Base-by-base conservation (phyloP, 148 eudicot genomes). In the Simmondsia chinensis region DNA sequence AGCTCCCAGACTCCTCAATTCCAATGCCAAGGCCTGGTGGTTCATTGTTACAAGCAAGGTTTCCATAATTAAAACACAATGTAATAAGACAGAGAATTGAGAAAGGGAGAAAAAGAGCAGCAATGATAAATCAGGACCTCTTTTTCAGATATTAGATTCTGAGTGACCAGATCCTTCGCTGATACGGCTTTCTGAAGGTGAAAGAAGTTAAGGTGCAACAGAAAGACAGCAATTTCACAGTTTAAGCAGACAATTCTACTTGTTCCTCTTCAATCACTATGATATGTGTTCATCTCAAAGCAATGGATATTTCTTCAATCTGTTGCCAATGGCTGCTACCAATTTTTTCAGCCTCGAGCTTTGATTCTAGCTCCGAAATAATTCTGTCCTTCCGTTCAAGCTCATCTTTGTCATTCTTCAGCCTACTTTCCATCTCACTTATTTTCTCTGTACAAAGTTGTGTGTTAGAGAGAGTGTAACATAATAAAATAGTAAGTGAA, bases 241-340 rank as follows among this genome's bases (percentile, higher is more conserved):
- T 14, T 9, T 17, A 42, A 31, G 34, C 3, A 17, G 50, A n/a
- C n/a, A n/a, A n/a, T n/a, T n/a, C n/a, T n/a, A n/a, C n/a, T n/a
- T n/a, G n/a, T 33, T 15, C 6, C 33, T 50, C 7, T 7, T 9
- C 11, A 22, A 35, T 16, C 45, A 22, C 33, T 34, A 3, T 15
- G 33, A 27, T 16, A 24, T 21, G 32, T 12, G 19, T 7, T 19
- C 28, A 39, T 32, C 18, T 13, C n/a, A 18, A 19, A 45, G 44
- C 15, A 29, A 46, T 47, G 86, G 86, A 79, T 79, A 79, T 75
- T 47, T 66, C 75, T 48, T 71, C 56, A 36, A 65, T 47, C 33
- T 48, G 57, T 34, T 65, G 35, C 46, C 32, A 62, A 52, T 19
- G 49, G 33, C 43, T 46, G 48, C 43, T 63, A 42, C 53, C 51